Conservation (phyloP, 805 yeast genomes). For the Suhomyces sp. region DNA sequence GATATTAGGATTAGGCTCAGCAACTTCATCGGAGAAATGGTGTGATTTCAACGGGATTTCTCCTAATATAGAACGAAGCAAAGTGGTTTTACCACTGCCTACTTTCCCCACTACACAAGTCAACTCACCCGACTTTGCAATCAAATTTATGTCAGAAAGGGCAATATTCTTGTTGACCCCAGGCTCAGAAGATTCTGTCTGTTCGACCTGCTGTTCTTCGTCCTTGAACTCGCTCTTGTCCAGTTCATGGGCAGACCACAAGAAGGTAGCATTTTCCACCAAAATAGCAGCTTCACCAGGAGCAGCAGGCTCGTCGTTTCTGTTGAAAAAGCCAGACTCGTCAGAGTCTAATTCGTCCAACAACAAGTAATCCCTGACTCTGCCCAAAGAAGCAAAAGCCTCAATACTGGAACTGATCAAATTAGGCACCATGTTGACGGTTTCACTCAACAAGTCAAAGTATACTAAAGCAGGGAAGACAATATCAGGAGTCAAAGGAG, state of each 20-base stretch:
- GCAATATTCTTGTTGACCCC: constrained; percentile 21
- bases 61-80: constrained; percentile 34
- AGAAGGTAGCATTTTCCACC: constrained; percentile 29
- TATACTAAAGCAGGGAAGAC: constrained; percentile 41
- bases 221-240: constrained; percentile 10
- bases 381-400: constrained; percentile 29
- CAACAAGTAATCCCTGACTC: constrained; percentile 31
- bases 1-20: constrained; percentile 6
- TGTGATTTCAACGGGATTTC: constrained; percentile 18
- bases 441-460: constrained; percentile 34
- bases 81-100: constrained; percentile 40
- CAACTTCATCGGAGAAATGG: constrained; percentile 5
- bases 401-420: constrained; percentile 27
- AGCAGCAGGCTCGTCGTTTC: constrained; percentile 10
- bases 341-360: constrained; percentile 33
- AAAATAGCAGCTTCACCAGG: constrained; percentile 23
- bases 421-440: constrained; percentile 32
- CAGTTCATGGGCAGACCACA: constrained; percentile 24
- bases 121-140: constrained; percentile 33
- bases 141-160: constrained; percentile 28
- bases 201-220: constrained; percentile 16
- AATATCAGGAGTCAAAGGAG: constrained; percentile 33
- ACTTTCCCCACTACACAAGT: constrained; percentile 43
- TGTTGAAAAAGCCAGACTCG: constrained; percentile 14
- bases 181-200: constrained; percentile 6